A percentile compares a stretch with the other conserved stretches of the same genome.
Conservation (phyloP, 108 stramenopile genomes). For the Cylindrotheca closterium region DNA sequence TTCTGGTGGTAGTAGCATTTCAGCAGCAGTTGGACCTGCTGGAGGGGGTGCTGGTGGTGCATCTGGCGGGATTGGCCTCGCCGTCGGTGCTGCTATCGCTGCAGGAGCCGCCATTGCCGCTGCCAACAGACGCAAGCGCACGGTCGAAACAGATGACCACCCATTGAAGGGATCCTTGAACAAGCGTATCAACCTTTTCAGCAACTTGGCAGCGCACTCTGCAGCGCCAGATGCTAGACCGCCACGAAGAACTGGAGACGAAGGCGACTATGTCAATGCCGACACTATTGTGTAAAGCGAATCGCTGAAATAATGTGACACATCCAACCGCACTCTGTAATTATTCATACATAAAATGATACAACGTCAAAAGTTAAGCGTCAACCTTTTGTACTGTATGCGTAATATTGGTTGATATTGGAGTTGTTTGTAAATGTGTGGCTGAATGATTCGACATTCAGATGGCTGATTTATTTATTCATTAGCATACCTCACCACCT, state of each 20-base stretch:
- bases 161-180: constrained; percentile 36
- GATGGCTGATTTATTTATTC: too few relatives aligned
- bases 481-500: too few relatives aligned
- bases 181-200: constrained; percentile 34
- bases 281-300: constrained; percentile 17
- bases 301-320: neutral
- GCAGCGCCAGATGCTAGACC: constrained; percentile 19
- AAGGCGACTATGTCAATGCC: constrained; percentile 39
- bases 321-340: neutral
- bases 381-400: too few relatives aligned
- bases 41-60: neutral
- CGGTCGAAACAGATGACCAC: constrained; percentile 23
- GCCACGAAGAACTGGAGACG: constrained; percentile 31
- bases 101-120: constrained; percentile 35
- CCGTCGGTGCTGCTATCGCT: constrained; percentile 19
- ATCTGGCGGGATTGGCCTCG: neutral
- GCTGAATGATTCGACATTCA: too few relatives aligned
- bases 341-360: neutral
- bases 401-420: too few relatives aligned
- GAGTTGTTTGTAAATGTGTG: too few relatives aligned
- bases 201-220: constrained; percentile 27
- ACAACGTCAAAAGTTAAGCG: neutral
- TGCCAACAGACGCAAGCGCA: constrained; percentile 22
- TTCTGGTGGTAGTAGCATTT: neutral
- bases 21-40: neutral